Percentiles rank a stretch among this genome's conserved stretches.
These are phyloP conservation scores for Hypoxylon cercidicola DNA, from an alignment of 495 filamentous ascomycete species.

Conservation along the genomic window DNA sequence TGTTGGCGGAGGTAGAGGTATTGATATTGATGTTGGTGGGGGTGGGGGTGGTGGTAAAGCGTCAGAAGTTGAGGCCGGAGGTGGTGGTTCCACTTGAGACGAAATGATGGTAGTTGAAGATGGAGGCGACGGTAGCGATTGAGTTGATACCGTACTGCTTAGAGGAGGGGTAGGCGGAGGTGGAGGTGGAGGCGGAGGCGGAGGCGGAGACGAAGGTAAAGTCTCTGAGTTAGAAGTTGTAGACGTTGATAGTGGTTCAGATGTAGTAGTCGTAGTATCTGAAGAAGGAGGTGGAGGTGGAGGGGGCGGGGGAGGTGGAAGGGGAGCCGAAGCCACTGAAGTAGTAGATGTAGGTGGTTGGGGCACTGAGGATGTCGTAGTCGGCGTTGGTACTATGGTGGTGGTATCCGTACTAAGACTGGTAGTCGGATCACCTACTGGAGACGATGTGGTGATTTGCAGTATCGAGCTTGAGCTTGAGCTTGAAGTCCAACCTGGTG, in stretches of 20 bases:
- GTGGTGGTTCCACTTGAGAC: background rate
- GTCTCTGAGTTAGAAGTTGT: background rate
- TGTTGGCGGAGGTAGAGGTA: background rate
- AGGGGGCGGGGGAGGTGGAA: slow-evolving; percentile 5
- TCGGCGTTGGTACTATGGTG: background rate
- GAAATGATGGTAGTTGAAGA: background rate
- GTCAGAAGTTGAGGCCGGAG: slow-evolving; percentile 1
- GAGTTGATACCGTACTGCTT: background rate
- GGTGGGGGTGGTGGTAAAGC: background rate
- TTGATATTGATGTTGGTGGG: background rate
- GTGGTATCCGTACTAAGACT: slow-evolving; percentile 4
- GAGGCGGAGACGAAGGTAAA: background rate
- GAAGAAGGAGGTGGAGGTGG: background rate
- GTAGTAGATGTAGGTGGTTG: background rate
- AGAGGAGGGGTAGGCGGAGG: background rate
- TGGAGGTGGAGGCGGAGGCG: no score
- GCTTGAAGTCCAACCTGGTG: background rate
- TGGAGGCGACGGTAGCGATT: background rate
- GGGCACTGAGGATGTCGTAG: background rate
- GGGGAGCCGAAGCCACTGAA: no score
- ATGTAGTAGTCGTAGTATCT: no score
- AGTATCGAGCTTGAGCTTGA: slow-evolving; percentile 1
- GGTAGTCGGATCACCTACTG: background rate
- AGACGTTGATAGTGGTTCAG: slow-evolving; percentile 1
- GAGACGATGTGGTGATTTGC: background rate